These are phyloP conservation scores for Ceriops zippeliana DNA, from an alignment of 345 rosid genomes.

Conservation along the genomic window DNA sequence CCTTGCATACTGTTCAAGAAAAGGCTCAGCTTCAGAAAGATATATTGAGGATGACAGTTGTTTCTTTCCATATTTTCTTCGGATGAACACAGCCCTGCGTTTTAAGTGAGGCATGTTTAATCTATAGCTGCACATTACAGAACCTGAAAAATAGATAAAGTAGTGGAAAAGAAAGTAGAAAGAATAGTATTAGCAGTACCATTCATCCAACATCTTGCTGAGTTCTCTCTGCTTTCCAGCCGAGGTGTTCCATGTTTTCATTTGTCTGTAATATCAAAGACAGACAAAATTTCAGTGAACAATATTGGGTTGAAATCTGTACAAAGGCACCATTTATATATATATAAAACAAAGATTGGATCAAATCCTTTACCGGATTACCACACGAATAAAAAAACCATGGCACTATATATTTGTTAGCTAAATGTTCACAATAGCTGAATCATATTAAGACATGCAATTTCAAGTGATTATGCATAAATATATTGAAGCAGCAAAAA, in stretches of 20 bases:
- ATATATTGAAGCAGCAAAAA: no score
- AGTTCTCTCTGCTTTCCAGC: slow-evolving; percentile 77
- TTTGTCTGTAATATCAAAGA: slow-evolving; percentile 51
- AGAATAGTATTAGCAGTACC: slow-evolving; percentile 43
- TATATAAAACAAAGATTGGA: not conserved
- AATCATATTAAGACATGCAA: no score
- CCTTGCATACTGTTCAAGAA: slow-evolving; percentile 76
- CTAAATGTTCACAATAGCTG: no score
- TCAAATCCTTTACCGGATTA: no score
- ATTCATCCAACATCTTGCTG: slow-evolving; percentile 93
- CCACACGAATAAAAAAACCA: no score
- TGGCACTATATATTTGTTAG: no score
- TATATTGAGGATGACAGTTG: slow-evolving; percentile 72
- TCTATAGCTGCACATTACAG: not conserved
- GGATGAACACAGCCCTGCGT: slow-evolving; percentile 71
- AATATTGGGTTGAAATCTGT: not conserved
- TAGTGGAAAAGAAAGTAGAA: slow-evolving; percentile 16
- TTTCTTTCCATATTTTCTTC: slow-evolving; percentile 59
- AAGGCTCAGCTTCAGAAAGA: slow-evolving; percentile 91
- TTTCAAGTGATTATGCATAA: no score
- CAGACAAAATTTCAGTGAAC: not conserved
- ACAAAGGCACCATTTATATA: not conserved
- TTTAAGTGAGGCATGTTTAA: slow-evolving; percentile 7
- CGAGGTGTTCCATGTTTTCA: slow-evolving; percentile 85
- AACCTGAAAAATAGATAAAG: slow-evolving; percentile 1